Base-by-base conservation (phyloP, 2,329 filamentous ascomycete genomes). In the Colletotrichum nymphaeae region DNA sequence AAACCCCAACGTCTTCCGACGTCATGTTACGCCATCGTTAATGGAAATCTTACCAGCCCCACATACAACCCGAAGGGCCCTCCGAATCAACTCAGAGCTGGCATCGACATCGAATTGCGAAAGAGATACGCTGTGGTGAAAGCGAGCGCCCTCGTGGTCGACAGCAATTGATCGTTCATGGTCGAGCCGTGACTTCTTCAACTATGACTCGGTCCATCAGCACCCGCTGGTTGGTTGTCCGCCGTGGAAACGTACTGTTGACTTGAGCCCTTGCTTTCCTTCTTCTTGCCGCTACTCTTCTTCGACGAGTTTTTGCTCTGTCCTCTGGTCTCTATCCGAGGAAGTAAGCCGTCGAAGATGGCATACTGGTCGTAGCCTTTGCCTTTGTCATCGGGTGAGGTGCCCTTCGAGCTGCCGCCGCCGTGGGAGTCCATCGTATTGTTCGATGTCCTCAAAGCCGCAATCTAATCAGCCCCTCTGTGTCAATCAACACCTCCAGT, bases 241-340 rank as follows among this genome's bases (percentile, higher is more conserved):
- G 30, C 22, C n/a, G 8, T 24, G 12, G 22, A 30, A 12, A 65
- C 67, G 9, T 62, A 71, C 71, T 58, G 57, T 35, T 60, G 46
- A 24, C 65, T 52, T 11, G 71, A 74, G 58, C 57, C 59, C 16
- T 67, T 72, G 57, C 56, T 49, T 22, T 70, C 59, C 22, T 68
- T 70, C 55, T 70, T 73, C 63, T 68, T 75, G 58, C 69, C 49
- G 46, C 73, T 66, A 37, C 62, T 63, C 59, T 73, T 76, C 28
- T 65, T 69, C 16, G 69, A 68, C 9, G 73, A 56, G 37, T 62
- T 52, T n/a, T 75, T 74, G 70, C 76, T 75, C 62, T 78, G 76
- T 4, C 76, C 76, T 37, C 76, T 69, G 3, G 76, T 77, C 63
- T 78, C 76, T 72, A 78, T 77, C 28, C 76, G 75, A 28, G 76